Conservation (phyloP, 192 early-diverging fungal species). For the Chytriomyces sp. region DNA sequence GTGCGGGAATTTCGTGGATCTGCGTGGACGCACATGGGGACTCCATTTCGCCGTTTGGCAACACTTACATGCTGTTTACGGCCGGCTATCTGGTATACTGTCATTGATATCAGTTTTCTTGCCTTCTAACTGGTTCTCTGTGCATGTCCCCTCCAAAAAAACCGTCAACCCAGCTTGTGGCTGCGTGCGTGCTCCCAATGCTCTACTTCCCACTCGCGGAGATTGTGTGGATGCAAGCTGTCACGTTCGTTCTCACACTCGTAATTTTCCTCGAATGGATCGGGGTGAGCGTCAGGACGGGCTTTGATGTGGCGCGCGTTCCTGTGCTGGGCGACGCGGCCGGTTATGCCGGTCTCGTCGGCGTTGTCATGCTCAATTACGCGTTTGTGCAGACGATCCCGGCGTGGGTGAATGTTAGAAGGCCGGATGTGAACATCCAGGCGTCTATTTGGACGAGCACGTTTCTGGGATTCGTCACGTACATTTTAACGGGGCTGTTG, state of each 20-base stretch:
- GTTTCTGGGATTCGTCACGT: slow-evolving; percentile 25
- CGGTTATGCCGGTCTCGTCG: slow-evolving; percentile 33
- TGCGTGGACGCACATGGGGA: slow-evolving; percentile 31
- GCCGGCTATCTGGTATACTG: slow-evolving; percentile 18
- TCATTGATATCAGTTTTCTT: not conserved
- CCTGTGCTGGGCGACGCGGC: slow-evolving; percentile 22
- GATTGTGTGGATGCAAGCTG: slow-evolving; percentile 35
- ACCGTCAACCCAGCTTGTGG: slow-evolving; percentile 14
- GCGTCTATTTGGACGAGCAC: slow-evolving; percentile 43
- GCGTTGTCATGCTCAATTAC: slow-evolving; percentile 51
- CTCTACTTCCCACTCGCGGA: slow-evolving; percentile 28
- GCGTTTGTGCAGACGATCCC: slow-evolving; percentile 45
- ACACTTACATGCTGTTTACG: slow-evolving; percentile 38
- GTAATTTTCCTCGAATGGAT: slow-evolving; percentile 45
- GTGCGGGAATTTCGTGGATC: not conserved
- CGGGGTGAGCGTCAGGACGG: slow-evolving; percentile 14
- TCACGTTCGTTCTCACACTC: slow-evolving; percentile 40
- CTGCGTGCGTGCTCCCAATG: slow-evolving; percentile 24
- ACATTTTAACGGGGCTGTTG: slow-evolving; percentile 44
- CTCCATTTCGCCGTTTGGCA: slow-evolving; percentile 42
- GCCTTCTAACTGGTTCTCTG: not conserved
- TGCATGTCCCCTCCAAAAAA: too few relatives aligned
- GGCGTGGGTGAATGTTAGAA: slow-evolving; percentile 50
- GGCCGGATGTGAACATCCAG: slow-evolving; percentile 53
- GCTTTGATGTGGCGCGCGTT: not conserved